These are phyloP conservation scores for Podaxis pistillaris DNA, from an alignment of 768 basidiomycete species.

Conservation along the genomic window DNA sequence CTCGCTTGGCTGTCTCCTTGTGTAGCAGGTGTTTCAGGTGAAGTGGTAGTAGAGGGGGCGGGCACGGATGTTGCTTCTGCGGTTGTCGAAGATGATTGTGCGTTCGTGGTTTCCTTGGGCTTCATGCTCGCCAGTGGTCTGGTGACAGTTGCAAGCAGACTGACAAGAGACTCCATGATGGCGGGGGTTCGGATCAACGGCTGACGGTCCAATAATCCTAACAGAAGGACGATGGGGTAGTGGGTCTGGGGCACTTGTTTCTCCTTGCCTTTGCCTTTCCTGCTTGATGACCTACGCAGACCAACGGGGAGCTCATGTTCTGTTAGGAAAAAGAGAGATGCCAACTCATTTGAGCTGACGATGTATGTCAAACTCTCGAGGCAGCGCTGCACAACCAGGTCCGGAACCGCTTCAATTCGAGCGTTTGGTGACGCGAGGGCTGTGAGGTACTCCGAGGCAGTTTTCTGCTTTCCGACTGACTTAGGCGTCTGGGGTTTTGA, in stretches of 20 bases:
- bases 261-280: conserved; percentile 96
- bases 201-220: conserved; percentile 85
- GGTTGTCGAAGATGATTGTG: neutral
- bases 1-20: neutral
- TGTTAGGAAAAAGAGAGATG: conserved; percentile 90
- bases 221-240: conserved; percentile 87
- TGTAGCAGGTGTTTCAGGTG: conserved; percentile 8
- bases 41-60: conserved; percentile 17
- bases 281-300: conserved; percentile 62
- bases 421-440: conserved; percentile 48
- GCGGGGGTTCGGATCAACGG: conserved; percentile 82
- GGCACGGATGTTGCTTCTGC: conserved; percentile 26
- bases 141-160: conserved; percentile 85
- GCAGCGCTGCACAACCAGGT: conserved; percentile 91
- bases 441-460: conserved; percentile 48
- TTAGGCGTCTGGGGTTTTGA: conserved; percentile 54
- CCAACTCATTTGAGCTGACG: conserved; percentile 79
- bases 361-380: conserved; percentile 89
- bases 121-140: conserved; percentile 73
- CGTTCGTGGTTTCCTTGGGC: conserved; percentile 26
- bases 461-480: conserved; percentile 69
- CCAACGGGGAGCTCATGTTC: conserved; percentile 91
- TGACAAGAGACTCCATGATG: conserved; percentile 91
- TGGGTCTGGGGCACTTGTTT: conserved; percentile 78
- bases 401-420: conserved; percentile 82